phyloP scores from a whole-genome alignment of 2,329 filamentous ascomycete species.

The Pleurostoma richardsiae region DNA sequence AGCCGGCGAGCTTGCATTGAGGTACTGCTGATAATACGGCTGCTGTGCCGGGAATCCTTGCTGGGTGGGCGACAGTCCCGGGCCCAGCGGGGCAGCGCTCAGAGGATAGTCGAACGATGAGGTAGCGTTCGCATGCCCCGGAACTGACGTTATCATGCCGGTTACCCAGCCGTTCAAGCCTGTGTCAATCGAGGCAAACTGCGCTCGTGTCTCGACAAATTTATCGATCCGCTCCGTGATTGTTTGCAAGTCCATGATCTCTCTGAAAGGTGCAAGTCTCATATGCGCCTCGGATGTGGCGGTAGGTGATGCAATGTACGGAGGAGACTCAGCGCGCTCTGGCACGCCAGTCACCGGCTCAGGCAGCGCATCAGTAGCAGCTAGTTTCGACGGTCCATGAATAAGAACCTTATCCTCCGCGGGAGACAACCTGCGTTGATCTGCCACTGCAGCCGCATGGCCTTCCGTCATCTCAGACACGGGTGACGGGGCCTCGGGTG shows the following conservation, averaged over 20 bases:
- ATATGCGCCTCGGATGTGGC: conserved; percentile 27
- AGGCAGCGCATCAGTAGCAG: conserved; percentile 28
- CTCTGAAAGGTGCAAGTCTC: conserved; percentile 58
- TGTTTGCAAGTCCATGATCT: conserved; percentile 68
- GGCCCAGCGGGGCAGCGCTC: neutral
- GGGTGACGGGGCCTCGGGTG: conserved; percentile 36
- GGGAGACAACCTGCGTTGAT: conserved; percentile 28
- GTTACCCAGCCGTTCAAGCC: conserved; percentile 61
- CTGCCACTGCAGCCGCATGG: conserved; percentile 13
- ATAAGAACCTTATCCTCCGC: conserved; percentile 38
- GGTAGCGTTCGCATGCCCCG: conserved; percentile 40
- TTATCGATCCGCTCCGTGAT: conserved; percentile 65
- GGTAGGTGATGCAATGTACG: neutral
- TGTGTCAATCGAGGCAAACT: conserved; percentile 68
- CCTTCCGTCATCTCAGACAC: conserved; percentile 30
- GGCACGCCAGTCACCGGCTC: conserved; percentile 30
- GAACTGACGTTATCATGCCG: conserved; percentile 36
- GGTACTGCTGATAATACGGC: conserved; percentile 52
- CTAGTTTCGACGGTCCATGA: conserved; percentile 24
- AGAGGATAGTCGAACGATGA: conserved; percentile 18
- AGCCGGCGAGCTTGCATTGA: conserved; percentile 38
- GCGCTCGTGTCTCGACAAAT: conserved; percentile 66
- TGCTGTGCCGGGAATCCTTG: conserved; percentile 28
- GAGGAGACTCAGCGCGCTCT: conserved; percentile 1
- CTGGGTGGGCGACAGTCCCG: conserved; percentile 12